Conservation (phyloP, 208 protist genomes). For the Wallacemonas sp. region DNA sequence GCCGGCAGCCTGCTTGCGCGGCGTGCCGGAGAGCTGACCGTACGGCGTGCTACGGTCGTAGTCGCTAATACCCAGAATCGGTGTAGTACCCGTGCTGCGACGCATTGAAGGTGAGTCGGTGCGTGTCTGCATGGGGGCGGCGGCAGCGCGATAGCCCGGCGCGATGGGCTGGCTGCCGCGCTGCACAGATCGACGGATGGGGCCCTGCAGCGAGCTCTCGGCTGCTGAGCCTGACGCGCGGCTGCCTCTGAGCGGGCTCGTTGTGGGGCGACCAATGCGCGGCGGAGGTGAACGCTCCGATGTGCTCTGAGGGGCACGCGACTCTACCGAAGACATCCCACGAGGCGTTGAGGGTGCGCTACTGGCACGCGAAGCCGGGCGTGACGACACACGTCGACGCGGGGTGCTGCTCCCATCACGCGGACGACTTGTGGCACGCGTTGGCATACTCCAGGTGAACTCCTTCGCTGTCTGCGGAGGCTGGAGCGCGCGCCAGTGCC, state of each 20-base stretch:
- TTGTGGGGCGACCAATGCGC: not conserved
- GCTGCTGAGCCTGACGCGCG: constrained; percentile 1
- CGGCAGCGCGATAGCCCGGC: not conserved
- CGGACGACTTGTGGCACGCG: not conserved
- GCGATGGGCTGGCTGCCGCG: constrained; percentile 13
- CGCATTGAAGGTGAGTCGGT: too few species aligned
- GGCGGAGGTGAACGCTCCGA: not conserved
- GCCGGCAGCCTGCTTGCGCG: not conserved
- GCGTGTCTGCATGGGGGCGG: not conserved
- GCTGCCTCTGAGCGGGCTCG: not conserved
- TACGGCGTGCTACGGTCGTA: not conserved
- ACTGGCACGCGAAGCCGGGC: not conserved
- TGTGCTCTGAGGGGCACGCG: too few species aligned
- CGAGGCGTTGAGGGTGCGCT: not conserved
- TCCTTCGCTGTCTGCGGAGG: constrained; percentile 7
- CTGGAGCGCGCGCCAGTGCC: constrained; percentile 1
- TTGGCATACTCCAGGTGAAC: constrained; percentile 15
- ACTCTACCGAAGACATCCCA: not conserved
- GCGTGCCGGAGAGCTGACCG: not conserved
- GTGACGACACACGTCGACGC: not conserved
- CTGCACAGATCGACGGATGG: constrained; percentile 17
- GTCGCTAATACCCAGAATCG: not conserved
- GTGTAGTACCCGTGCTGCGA: not conserved
- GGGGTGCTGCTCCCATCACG: not conserved
- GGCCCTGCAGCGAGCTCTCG: too few species aligned